phyloP scores from a whole-genome alignment of 2,329 filamentous ascomycete species.

The Ophiostoma australiae region DNA sequence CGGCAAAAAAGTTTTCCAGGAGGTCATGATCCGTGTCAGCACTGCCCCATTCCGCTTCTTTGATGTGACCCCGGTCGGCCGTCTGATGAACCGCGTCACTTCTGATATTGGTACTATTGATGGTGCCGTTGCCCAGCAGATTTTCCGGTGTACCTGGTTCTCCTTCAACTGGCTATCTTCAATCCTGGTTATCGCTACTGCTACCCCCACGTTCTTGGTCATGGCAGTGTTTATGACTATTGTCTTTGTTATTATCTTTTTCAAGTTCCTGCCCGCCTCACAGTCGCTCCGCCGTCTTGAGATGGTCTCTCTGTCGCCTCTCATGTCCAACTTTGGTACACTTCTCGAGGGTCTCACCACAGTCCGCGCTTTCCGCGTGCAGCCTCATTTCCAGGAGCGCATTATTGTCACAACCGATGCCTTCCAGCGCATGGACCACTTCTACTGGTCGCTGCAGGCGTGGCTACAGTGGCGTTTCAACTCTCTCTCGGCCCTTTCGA shows the following conservation, averaged over 20 bases:
- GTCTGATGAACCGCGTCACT: slow-evolving; percentile 87
- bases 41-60: slow-evolving; percentile 84
- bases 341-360: slow-evolving; percentile 81
- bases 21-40: slow-evolving; percentile 68
- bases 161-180: slow-evolving; percentile 67
- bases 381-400: slow-evolving; percentile 71
- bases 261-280: slow-evolving; percentile 73
- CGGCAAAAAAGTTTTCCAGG: slow-evolving; percentile 67
- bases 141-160: slow-evolving; percentile 66
- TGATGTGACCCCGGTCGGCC: slow-evolving; percentile 81
- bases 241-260: slow-evolving; percentile 68
- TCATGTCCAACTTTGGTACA: slow-evolving; percentile 90
- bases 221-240: slow-evolving; percentile 65
- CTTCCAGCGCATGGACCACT: slow-evolving; percentile 93
- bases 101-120: slow-evolving; percentile 87
- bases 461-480: slow-evolving; percentile 83
- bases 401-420: slow-evolving; percentile 78
- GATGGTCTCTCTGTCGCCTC: slow-evolving; percentile 80
- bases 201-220: slow-evolving; percentile 70
- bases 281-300: slow-evolving; percentile 79
- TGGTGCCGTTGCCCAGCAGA: slow-evolving; percentile 71
- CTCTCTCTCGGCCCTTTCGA: slow-evolving; percentile 64
- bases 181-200: slow-evolving; percentile 70
- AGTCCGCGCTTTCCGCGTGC: slow-evolving; percentile 75
- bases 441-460: slow-evolving; percentile 83